These are phyloP conservation scores for Crepidotus variabilis DNA, from an alignment of 768 basidiomycete genomes.

Conservation along the genomic window DNA sequence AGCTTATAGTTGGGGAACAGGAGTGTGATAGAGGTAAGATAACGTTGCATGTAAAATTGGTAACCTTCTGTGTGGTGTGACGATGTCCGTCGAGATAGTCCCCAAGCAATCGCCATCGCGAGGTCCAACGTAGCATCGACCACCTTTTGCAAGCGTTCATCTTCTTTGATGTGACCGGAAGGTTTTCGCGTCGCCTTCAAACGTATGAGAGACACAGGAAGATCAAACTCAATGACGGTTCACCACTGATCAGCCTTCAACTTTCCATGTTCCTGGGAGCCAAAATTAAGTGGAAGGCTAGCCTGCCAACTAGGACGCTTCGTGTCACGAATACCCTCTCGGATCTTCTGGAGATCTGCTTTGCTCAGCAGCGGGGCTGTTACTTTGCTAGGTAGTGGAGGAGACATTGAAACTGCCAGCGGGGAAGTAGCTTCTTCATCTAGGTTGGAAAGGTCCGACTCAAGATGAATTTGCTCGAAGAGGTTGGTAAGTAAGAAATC, in stretches of 20 bases:
- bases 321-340: neutral
- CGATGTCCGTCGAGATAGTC: constrained; percentile 9
- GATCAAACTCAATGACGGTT: neutral
- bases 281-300: neutral
- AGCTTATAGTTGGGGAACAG: constrained; percentile 12
- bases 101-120: constrained; percentile 13
- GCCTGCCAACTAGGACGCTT: constrained; percentile 3
- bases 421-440: too few species aligned
- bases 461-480: too few species aligned
- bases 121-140: constrained; percentile 13
- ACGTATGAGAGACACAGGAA: constrained; percentile 1
- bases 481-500: too few species aligned
- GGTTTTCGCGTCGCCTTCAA: neutral
- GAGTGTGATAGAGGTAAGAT: constrained; percentile 2
- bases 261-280: neutral
- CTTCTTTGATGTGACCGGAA: neutral
- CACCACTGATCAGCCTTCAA: constrained; percentile 7
- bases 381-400: too few species aligned
- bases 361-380: neutral
- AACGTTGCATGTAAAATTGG: constrained; percentile 8
- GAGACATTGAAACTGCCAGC: too few species aligned
- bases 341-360: neutral
- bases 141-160: constrained; percentile 6
- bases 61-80: constrained; percentile 9
- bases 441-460: too few species aligned